A percentile compares a stretch with the other conserved stretches of the same genome.
Evolutionary conservation across 306 rosid genomes (phyloP).

Genomic region (Prunus davidiana): DNA sequence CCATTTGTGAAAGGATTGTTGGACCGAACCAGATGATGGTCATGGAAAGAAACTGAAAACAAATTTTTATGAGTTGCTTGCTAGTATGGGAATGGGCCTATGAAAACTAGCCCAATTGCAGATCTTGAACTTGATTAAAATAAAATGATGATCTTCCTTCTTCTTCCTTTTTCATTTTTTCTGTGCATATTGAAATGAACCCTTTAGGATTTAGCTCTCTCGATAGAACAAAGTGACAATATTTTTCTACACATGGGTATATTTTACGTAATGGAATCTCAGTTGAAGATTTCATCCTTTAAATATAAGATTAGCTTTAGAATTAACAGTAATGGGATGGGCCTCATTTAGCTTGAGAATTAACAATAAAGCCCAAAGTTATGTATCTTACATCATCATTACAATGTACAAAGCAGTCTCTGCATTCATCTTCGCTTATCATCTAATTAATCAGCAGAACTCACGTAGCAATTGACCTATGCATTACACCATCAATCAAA

Average conservation of each 20-base stretch:
- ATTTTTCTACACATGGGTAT: neutral
- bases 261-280: too few relatives aligned
- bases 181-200: neutral
- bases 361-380: too few relatives aligned
- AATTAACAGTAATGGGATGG: neutral
- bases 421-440: too few relatives aligned
- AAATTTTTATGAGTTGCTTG: neutral
- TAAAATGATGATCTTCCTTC: too few relatives aligned
- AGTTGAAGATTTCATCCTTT: too few relatives aligned
- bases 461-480: neutral
- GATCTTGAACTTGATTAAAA: too few relatives aligned
- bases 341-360: neutral
- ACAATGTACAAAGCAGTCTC: too few relatives aligned
- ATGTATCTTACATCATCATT: too few relatives aligned
- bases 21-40: neutral
- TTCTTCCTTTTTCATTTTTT: too few relatives aligned
- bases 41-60: neutral
- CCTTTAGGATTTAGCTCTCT: neutral
- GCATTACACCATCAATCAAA: neutral
- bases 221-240: neutral
- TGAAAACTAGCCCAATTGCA: neutral
- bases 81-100: neutral
- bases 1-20: slow-evolving; percentile 30
- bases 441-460: neutral
- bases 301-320: neutral